phyloP scores from a whole-genome alignment of 805 yeast genomes.

The Kazachstania viticola region DNA sequence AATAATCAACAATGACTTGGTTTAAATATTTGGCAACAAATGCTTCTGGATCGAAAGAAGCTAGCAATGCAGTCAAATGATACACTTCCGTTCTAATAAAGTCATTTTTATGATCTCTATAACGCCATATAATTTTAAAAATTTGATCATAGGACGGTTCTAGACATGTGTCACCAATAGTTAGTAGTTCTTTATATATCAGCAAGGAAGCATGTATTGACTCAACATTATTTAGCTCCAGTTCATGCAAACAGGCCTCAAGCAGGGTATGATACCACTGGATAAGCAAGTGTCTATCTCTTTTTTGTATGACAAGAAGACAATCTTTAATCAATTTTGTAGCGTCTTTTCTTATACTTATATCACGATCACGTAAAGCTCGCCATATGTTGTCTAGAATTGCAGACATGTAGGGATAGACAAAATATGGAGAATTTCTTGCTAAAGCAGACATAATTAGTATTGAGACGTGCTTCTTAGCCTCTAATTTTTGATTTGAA shows the following conservation, averaged over 20 bases:
- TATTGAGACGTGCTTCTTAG: slow-evolving; percentile 78
- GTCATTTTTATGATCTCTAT: slow-evolving; percentile 59
- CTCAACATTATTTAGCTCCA: slow-evolving; percentile 40
- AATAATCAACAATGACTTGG: slow-evolving; percentile 61
- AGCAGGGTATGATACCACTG: slow-evolving; percentile 62
- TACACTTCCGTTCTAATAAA: slow-evolving; percentile 71
- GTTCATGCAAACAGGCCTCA: slow-evolving; percentile 49
- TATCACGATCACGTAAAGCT: slow-evolving; percentile 65
- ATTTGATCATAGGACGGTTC: slow-evolving; percentile 59
- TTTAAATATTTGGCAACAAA: slow-evolving; percentile 76
- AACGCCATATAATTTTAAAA: slow-evolving; percentile 59
- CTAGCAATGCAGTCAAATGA: slow-evolving; percentile 63
- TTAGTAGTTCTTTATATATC: slow-evolving; percentile 63
- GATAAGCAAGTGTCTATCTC: slow-evolving; percentile 59
- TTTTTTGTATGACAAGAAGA: slow-evolving; percentile 57
- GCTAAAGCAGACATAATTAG: slow-evolving; percentile 72
- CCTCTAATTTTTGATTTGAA: slow-evolving; percentile 48
- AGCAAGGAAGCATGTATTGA: slow-evolving; percentile 71
- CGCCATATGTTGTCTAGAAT: slow-evolving; percentile 75
- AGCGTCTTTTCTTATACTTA: slow-evolving; percentile 62
- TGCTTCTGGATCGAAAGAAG: slow-evolving; percentile 56
- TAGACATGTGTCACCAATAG: slow-evolving; percentile 60
- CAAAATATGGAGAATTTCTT: slow-evolving; percentile 66
- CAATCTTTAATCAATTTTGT: slow-evolving; percentile 68
- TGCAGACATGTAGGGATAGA: slow-evolving; percentile 61